Evolutionary conservation across 73 alveolate genomes (phyloP).

Genomic region (Halteria grandinella): DNA sequence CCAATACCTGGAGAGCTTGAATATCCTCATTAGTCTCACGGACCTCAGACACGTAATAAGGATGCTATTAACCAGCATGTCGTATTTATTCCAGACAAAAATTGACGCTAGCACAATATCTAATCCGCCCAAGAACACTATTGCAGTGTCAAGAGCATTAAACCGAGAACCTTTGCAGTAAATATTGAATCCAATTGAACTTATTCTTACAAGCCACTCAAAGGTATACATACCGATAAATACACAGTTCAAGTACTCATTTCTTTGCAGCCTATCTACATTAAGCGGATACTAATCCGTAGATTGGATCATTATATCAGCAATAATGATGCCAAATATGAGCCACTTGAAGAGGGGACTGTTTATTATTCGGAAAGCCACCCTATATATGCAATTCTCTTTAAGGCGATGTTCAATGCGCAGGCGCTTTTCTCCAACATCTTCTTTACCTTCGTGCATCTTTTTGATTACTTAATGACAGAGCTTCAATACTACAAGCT

Average conservation of each 20-base stretch:
- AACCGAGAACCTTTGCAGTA: conserved; percentile 52
- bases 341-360: no score
- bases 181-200: conserved; percentile 12
- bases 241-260: background rate
- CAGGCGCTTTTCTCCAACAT: no score
- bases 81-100: background rate
- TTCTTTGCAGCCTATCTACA: background rate
- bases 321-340: no score
- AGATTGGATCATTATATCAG: background rate
- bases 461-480: no score
- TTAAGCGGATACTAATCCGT: background rate
- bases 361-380: no score
- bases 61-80: no score
- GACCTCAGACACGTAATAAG: conserved; percentile 75
- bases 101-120: no score
- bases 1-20: conserved; percentile 62
- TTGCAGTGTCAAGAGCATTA: conserved; percentile 52
- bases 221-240: conserved; percentile 8
- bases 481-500: no score
- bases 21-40: conserved; percentile 57
- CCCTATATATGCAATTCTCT: no score
- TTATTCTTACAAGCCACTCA: conserved; percentile 18
- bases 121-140: conserved; percentile 17
- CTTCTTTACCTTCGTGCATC: no score
- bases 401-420: no score